Conservation (phyloP, 257 asterid species). For the Solanum lycopersicoides region DNA sequence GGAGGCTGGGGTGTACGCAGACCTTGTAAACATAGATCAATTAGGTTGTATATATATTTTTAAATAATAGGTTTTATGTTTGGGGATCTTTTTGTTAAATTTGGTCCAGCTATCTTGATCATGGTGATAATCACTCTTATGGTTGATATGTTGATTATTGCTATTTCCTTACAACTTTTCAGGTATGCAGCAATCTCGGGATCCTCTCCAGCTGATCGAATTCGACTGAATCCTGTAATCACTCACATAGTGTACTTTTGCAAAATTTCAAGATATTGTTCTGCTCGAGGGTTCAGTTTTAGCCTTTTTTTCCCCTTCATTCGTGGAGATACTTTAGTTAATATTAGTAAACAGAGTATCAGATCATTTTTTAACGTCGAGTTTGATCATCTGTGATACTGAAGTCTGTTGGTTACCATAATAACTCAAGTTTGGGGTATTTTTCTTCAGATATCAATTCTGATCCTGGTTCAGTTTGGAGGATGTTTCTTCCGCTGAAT, state of each 20-base stretch:
- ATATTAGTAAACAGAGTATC: background rate
- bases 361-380: background rate
- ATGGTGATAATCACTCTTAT: background rate
- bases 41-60: background rate
- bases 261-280: background rate
- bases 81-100: background rate
- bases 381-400: background rate
- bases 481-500: background rate
- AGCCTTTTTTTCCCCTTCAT: background rate
- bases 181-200: slow-evolving; percentile 96
- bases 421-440: background rate
- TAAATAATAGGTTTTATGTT: background rate
- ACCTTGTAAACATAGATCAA: background rate
- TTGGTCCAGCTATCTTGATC: background rate
- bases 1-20: background rate
- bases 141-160: background rate
- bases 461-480: background rate
- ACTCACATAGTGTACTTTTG: slow-evolving; percentile 1
- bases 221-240: slow-evolving; percentile 71
- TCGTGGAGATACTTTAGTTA: background rate
- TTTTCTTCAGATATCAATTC: background rate
- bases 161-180: slow-evolving; percentile 3
- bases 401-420: background rate
- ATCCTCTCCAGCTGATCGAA: slow-evolving; percentile 58
- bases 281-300: background rate